phyloP scores from a whole-genome alignment of 768 basidiomycete genomes.

The Panaeolus cyanescens region DNA sequence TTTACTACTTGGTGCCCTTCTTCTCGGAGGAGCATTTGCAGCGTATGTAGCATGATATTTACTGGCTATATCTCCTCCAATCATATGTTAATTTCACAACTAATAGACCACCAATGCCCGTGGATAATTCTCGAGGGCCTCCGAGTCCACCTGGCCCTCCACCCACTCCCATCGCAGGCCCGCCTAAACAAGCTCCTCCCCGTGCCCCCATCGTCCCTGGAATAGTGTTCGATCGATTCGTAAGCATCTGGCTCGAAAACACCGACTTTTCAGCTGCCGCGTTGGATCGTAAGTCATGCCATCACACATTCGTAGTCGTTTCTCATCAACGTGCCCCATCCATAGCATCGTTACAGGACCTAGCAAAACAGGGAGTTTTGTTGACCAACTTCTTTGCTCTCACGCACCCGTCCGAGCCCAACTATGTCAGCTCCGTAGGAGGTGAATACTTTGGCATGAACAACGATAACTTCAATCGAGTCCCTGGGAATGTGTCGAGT shows the following conservation, averaged over 20 bases:
- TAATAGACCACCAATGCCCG: no score
- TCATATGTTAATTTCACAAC: no score
- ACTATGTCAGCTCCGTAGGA: slow-evolving; percentile 50
- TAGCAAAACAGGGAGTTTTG: slow-evolving; percentile 52
- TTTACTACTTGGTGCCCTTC: no score
- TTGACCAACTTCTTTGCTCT: slow-evolving; percentile 47
- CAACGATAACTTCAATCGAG: slow-evolving; percentile 37
- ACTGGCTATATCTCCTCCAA: no score
- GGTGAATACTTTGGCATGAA: slow-evolving; percentile 57
- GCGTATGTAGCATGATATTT: no score
- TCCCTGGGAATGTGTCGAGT: slow-evolving; percentile 54
- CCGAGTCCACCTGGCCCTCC: not conserved
- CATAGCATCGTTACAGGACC: slow-evolving; percentile 28
- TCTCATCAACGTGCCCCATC: slow-evolving; percentile 1
- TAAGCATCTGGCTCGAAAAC: slow-evolving; percentile 63
- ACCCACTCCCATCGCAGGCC: not conserved
- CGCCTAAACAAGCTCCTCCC: not conserved
- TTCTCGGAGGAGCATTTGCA: no score
- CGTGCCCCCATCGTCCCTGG: slow-evolving; percentile 17
- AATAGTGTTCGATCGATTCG: slow-evolving; percentile 29
- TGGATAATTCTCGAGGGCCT: no score
- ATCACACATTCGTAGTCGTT: not conserved
- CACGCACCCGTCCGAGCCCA: slow-evolving; percentile 65
- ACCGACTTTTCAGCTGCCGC: slow-evolving; percentile 44
- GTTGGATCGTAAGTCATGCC: slow-evolving; percentile 22